Conservation (phyloP, 257 asterid genomes). For the Solanum etuberosum region DNA sequence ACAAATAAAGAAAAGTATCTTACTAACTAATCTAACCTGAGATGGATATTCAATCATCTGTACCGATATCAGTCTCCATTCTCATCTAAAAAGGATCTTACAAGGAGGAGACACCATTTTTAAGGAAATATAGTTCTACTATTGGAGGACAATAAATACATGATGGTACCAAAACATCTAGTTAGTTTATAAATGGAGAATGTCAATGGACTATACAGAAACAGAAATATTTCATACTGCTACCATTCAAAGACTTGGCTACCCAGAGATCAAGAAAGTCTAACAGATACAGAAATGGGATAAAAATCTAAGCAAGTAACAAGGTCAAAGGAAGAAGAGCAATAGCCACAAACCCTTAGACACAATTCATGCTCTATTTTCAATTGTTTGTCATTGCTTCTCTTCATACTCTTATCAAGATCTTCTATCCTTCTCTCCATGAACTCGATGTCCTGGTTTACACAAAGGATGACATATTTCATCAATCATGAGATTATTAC, state of each 20-base stretch:
- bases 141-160: not conserved
- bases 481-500: slow-evolving; percentile 5
- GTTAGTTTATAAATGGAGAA: not conserved
- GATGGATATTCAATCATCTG: not conserved
- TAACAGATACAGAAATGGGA: not conserved
- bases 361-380: slow-evolving; percentile 86
- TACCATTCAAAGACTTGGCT: not conserved
- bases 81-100: not conserved
- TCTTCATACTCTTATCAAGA: slow-evolving; percentile 97
- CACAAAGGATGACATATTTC: slow-evolving; percentile 1
- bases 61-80: not conserved
- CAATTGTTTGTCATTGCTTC: slow-evolving; percentile 97
- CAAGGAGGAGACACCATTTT: not conserved
- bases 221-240: not conserved
- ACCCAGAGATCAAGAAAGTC: not conserved
- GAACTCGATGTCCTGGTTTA: slow-evolving; percentile 80
- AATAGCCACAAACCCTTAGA: slow-evolving; percentile 41
- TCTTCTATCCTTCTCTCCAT: slow-evolving; percentile 80
- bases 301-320: not conserved
- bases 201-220: not conserved
- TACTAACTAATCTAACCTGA: not conserved
- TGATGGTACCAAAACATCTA: not conserved
- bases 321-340: not conserved
- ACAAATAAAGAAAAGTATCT: not conserved
- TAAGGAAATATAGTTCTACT: not conserved